Conservation (phyloP, 805 yeast species). For the Monosporozyma aquatica region DNA sequence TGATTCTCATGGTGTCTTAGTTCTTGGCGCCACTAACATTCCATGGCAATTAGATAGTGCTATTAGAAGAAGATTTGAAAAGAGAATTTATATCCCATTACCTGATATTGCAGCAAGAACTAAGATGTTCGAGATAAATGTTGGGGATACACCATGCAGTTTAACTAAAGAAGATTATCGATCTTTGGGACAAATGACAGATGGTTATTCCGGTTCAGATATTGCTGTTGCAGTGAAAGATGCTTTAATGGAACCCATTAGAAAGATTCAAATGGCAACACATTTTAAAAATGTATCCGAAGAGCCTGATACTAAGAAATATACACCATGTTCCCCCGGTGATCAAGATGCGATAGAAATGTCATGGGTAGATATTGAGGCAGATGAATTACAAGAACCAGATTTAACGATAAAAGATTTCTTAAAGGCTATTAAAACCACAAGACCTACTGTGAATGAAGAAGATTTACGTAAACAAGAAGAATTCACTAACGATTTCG, state of each 20-base stretch:
- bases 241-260: constrained; percentile 95
- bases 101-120: constrained; percentile 92
- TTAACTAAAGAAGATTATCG: constrained; percentile 65
- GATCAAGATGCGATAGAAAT: constrained; percentile 75
- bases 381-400: constrained; percentile 87
- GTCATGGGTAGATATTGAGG: constrained; percentile 87
- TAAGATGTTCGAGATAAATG: constrained; percentile 88
- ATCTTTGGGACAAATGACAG: constrained; percentile 83
- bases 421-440: constrained; percentile 79
- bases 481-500: constrained; percentile 88
- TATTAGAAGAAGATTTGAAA: constrained; percentile 90
- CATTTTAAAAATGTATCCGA: constrained; percentile 65
- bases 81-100: constrained; percentile 86
- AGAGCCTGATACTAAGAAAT: constrained; percentile 34
- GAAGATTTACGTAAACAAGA: constrained; percentile 74
- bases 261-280: constrained; percentile 92
- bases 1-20: constrained; percentile 85
- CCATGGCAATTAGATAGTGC: constrained; percentile 99
- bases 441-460: constrained; percentile 90
- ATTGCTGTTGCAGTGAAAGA: constrained; percentile 93
- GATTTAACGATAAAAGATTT: constrained; percentile 84
- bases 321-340: constrained; percentile 97
- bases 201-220: constrained; percentile 97
- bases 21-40: constrained; percentile 93
- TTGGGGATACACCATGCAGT: constrained; percentile 81